Evolutionary conservation across 768 basidiomycete genomes (phyloP), one percentile per base, ranked within the genome.

Genomic region (Exidia glandulosa): DNA sequence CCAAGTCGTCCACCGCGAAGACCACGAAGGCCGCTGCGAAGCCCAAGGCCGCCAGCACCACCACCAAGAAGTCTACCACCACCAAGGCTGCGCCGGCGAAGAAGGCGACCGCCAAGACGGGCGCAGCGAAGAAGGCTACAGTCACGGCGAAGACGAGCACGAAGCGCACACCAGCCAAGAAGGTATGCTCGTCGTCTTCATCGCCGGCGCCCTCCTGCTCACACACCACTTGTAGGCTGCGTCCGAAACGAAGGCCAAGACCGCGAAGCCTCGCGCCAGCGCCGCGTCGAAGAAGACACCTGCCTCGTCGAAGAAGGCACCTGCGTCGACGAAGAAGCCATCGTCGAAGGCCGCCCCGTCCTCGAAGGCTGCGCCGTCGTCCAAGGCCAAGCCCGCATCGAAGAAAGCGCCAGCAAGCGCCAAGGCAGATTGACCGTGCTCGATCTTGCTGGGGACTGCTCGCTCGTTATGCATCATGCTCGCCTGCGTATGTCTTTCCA

Each of bases 311-410:
- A 63, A 63, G 31, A 81, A 79, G 73, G n/a, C n/a, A n/a, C n/a
- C n/a, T n/a, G n/a, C n/a, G n/a, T n/a, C n/a, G n/a, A n/a, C n/a
- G n/a, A n/a, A n/a, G n/a, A n/a, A n/a, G n/a, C 79, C 72, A 3
- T 63, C 76, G 33, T 72, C 79, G 52, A 82, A 79, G 68, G 75
- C 81, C 33, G 81, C 77, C 32, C n/a, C n/a, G n/a, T n/a, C n/a
- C n/a, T n/a, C n/a, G n/a, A 52, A 76, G 73, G 82, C 79, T 9
- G 88, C 88, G 78, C 61, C 63, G 32, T 54, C 65, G 10, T 45
- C 63, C 14, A 64, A 61, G 41, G 65, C 71, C 29, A 72, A 71
- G 68, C 27, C 63, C 14, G 36, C 58, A 7, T 64, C 65, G 0
- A 68, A 66, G 47, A 67, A 69, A 59, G 72, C 74, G 70, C 47